A percentile compares a stretch with the other conserved stretches of the same genome.
Evolutionary conservation across 768 basidiomycete species (phyloP).

Genomic region (Boletus fagicola): DNA sequence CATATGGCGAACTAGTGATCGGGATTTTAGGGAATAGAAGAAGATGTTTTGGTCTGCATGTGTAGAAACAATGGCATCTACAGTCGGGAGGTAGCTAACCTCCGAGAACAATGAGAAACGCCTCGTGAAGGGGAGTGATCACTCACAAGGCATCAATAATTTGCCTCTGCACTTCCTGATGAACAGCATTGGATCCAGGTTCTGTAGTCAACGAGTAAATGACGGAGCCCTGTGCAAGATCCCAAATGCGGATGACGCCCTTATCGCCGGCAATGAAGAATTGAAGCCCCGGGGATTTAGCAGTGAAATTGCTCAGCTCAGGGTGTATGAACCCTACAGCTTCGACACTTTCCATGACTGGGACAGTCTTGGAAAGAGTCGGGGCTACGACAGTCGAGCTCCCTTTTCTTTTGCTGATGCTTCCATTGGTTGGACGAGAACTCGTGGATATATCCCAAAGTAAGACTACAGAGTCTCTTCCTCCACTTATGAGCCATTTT

Average conservation of each 20-base stretch:
- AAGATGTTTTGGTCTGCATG: conserved; percentile 98
- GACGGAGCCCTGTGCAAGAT: conserved; percentile 62
- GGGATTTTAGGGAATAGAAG: conserved; percentile 76
- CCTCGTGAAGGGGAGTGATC: background rate
- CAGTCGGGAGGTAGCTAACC: conserved; percentile 64
- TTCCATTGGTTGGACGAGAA: conserved; percentile 7
- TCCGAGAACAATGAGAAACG: conserved; percentile 18
- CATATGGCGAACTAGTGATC: conserved; percentile 69
- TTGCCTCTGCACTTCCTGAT: conserved; percentile 78
- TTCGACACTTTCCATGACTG: conserved; percentile 83
- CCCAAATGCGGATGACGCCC: conserved; percentile 84
- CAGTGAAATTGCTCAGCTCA: conserved; percentile 44
- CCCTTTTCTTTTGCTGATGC: conserved; percentile 34
- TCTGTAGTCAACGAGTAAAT: conserved; percentile 56
- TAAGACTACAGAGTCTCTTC: conserved; percentile 88
- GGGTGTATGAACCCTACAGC: conserved; percentile 69
- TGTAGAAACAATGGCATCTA: conserved; percentile 69
- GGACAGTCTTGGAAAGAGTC: conserved; percentile 72
- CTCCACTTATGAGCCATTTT: conserved; percentile 86
- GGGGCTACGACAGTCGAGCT: conserved; percentile 53
- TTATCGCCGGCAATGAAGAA: conserved; percentile 94
- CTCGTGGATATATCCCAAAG: conserved; percentile 74
- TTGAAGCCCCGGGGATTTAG: conserved; percentile 40
- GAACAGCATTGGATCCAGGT: conserved; percentile 36
- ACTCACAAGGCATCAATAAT: conserved; percentile 82